Evolutionary conservation across 371 early-diverging fungal species (phyloP).

Genomic region (Umbelopsis sp.): DNA sequence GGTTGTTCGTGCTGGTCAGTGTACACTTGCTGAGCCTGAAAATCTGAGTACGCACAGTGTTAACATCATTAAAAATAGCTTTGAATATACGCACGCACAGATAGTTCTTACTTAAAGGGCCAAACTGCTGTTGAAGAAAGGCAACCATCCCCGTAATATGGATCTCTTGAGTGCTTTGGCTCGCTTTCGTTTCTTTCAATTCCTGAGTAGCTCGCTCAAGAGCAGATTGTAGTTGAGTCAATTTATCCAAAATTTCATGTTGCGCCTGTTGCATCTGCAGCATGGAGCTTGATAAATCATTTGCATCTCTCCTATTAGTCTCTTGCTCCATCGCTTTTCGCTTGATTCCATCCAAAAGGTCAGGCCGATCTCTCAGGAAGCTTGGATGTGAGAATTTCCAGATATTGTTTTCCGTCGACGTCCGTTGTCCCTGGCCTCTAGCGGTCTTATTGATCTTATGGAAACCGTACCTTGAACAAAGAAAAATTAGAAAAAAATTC

Average conservation of each 20-base stretch:
- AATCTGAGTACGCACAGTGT: conserved; percentile 27
- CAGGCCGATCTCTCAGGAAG: conserved; percentile 78
- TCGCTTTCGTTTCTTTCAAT: conserved; percentile 65
- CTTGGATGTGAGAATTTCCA: conserved; percentile 94
- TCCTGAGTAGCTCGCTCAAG: conserved; percentile 71
- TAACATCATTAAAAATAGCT: too few relatives aligned
- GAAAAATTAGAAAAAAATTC: too few relatives aligned
- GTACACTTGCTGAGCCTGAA: conserved; percentile 42
- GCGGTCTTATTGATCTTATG: conserved; percentile 86
- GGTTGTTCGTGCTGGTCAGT: conserved; percentile 51
- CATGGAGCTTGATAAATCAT: conserved; percentile 73
- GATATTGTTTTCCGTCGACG: conserved; percentile 81
- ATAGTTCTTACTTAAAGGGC: conserved; percentile 34
- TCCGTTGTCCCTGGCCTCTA: conserved; percentile 69
- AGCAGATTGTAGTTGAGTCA: conserved; percentile 72
- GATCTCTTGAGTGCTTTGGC: conserved; percentile 62
- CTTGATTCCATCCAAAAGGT: conserved; percentile 83
- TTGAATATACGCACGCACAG: too few relatives aligned
- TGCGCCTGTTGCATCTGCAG: conserved; percentile 76
- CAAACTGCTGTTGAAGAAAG: conserved; percentile 41
- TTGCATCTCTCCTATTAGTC: conserved; percentile 68
- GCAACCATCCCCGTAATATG: conserved; percentile 59
- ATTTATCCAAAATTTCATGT: conserved; percentile 73
- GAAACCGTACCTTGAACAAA: conserved; percentile 70
- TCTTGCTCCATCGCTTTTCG: conserved; percentile 86